Evolutionary conservation across 169 alveolate species (phyloP).

Genomic region (Neospora caninum): DNA sequence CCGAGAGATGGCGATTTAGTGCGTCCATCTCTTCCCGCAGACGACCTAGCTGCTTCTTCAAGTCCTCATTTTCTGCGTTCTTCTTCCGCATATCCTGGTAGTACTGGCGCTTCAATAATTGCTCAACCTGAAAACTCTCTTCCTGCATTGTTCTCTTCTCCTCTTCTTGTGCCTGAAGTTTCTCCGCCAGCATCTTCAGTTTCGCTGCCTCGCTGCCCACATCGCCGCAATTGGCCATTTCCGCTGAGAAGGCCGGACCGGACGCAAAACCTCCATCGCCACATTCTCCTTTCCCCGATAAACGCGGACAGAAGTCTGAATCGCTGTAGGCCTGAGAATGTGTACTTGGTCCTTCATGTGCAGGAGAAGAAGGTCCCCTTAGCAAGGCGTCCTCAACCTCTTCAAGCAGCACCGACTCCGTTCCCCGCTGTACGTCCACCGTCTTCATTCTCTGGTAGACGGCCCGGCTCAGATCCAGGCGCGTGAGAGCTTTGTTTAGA

Average conservation of each 20-base stretch:
- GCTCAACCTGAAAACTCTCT: slow-evolving; percentile 31
- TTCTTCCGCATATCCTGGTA: slow-evolving; percentile 25
- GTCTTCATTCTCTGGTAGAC: slow-evolving; percentile 13
- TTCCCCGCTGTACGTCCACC: neutral
- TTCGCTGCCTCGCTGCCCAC: neutral
- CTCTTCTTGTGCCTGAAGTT: slow-evolving; percentile 28
- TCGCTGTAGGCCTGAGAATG: neutral
- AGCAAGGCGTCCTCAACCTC: neutral
- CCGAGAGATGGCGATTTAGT: neutral
- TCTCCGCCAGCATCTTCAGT: slow-evolving; percentile 37
- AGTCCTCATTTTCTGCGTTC: slow-evolving; percentile 5
- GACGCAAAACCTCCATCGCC: neutral
- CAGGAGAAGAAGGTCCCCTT: neutral
- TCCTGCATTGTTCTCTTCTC: slow-evolving; percentile 28
- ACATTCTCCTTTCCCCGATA: neutral
- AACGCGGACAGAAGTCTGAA: neutral
- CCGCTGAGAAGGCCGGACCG: neutral
- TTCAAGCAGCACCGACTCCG: slow-evolving; percentile 10
- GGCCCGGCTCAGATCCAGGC: slow-evolving; percentile 11
- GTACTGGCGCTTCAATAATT: slow-evolving; percentile 24
- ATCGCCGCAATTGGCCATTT: neutral
- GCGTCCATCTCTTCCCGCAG: neutral
- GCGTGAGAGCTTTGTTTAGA: neutral
- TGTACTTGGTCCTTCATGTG: neutral
- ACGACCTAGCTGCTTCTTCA: neutral